A percentile compares a stretch with the other conserved stretches of the same genome.
phyloP scores from a whole-genome alignment of 768 basidiomycete species.

The Termitomyces titanicus region DNA sequence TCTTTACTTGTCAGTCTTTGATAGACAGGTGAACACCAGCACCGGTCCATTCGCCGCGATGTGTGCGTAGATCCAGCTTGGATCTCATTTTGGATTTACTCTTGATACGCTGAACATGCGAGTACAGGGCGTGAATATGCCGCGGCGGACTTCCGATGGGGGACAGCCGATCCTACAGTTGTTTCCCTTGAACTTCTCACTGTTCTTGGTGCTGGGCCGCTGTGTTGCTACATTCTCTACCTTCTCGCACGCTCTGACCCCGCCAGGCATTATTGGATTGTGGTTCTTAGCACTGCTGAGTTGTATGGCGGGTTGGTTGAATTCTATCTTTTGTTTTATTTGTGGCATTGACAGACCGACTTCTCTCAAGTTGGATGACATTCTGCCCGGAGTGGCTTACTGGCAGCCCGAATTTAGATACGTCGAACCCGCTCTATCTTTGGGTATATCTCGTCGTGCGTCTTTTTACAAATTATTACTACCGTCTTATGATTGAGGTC shows the following conservation, averaged over 20 bases:
- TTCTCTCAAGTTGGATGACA: conserved; percentile 75
- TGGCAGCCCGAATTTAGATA: conserved; percentile 68
- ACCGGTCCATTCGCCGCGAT: conserved; percentile 67
- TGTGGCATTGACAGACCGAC: neutral
- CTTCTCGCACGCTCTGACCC: conserved; percentile 64
- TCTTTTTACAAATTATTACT: conserved; percentile 10
- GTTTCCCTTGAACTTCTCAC: conserved; percentile 84
- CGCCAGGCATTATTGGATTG: conserved; percentile 74
- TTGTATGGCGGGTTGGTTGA: conserved; percentile 65
- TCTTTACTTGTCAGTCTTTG: conserved; percentile 73
- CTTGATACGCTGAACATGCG: neutral
- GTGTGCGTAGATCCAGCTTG: conserved; percentile 45
- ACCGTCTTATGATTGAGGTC: neutral
- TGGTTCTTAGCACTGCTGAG: conserved; percentile 73
- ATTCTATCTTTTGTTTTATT: neutral
- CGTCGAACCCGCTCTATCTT: conserved; percentile 63
- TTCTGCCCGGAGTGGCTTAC: conserved; percentile 86
- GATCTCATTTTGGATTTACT: neutral
- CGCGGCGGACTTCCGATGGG: conserved; percentile 80
- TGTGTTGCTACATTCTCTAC: conserved; percentile 70
- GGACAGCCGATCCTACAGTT: conserved; percentile 69
- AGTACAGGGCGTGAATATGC: conserved; percentile 76
- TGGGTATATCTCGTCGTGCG: conserved; percentile 82
- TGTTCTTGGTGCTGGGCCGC: conserved; percentile 71
- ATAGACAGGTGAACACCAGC: conserved; percentile 67